Conservation (phyloP, 495 filamentous ascomycete genomes). For the Glonium stellatum region DNA sequence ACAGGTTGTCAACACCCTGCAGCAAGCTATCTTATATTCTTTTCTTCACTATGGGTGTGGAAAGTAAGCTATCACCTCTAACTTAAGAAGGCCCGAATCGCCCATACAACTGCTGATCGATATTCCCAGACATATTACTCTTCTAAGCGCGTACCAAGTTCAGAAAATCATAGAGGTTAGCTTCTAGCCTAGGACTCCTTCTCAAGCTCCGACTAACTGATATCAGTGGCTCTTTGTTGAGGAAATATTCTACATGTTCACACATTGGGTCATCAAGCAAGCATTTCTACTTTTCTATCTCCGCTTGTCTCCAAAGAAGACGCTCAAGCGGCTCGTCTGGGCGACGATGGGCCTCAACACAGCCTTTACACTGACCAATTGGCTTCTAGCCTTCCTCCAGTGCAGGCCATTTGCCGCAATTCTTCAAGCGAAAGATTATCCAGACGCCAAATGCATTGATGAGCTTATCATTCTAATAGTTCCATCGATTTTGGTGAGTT, state of each 20-base stretch:
- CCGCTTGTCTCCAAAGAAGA: background rate
- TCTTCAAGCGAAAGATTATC: background rate
- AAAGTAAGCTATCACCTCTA: too few relatives aligned
- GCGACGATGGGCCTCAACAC: background rate
- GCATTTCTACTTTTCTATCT: background rate
- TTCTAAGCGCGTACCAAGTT: too few relatives aligned
- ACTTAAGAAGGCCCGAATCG: too few relatives aligned
- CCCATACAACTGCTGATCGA: too few relatives aligned
- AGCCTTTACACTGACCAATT: background rate
- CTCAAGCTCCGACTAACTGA: too few relatives aligned
- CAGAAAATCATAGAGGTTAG: too few relatives aligned
- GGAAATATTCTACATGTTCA: background rate
- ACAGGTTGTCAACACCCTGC: too few relatives aligned
- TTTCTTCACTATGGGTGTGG: too few relatives aligned
- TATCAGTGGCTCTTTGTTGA: background rate
- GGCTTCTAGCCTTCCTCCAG: background rate
- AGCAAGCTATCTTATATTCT: too few relatives aligned
- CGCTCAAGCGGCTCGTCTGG: background rate
- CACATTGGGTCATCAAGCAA: background rate
- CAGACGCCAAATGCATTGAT: background rate
- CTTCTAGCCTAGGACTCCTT: too few relatives aligned
- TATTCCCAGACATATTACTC: too few relatives aligned
- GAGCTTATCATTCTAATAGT: background rate
- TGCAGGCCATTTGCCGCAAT: background rate
- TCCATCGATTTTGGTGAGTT: background rate